phyloP scores from a whole-genome alignment of 106 monocot genomes.

The Platanthera guangdongensis region DNA sequence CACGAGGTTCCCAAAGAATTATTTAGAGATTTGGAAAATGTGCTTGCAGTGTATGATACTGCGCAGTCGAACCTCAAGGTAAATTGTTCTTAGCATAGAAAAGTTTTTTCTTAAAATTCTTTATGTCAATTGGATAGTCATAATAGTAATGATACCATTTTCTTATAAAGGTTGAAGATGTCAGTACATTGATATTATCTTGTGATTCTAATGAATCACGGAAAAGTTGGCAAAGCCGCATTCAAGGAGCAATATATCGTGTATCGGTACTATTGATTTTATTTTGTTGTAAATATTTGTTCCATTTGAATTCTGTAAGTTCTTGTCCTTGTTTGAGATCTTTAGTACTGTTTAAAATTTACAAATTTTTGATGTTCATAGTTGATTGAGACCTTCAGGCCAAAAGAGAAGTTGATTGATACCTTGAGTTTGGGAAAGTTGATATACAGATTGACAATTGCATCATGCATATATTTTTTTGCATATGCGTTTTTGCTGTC shows the following conservation, averaged over 20 bases:
- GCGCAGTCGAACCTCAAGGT: slow-evolving; percentile 72
- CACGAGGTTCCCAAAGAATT: slow-evolving; percentile 58
- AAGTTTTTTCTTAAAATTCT: not conserved
- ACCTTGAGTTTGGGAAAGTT: not conserved
- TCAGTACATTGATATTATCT: slow-evolving; percentile 61
- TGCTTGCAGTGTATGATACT: slow-evolving; percentile 69
- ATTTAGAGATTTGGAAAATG: slow-evolving; percentile 46
- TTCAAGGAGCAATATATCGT: slow-evolving; percentile 95
- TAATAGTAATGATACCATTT: not conserved
- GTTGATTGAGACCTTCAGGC: too few relatives aligned
- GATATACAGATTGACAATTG: not conserved
- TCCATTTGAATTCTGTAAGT: not conserved
- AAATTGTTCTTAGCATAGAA: not conserved
- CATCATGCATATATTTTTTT: not conserved
- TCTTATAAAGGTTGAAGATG: slow-evolving; percentile 52
- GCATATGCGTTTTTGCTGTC: not conserved
- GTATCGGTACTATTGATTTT: slow-evolving; percentile 53
- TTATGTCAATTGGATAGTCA: not conserved
- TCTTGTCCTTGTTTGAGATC: not conserved
- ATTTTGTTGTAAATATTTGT: not conserved
- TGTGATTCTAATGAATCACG: slow-evolving; percentile 56
- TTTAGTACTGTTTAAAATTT: not conserved
- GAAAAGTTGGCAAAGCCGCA: slow-evolving; percentile 67
- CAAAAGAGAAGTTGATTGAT: too few relatives aligned
- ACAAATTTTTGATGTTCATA: not conserved